Evolutionary conservation across 108 stramenopile genomes (phyloP), one percentile per base, ranked within the genome.

Genomic region (Mayamaea pseudoterrestris): DNA sequence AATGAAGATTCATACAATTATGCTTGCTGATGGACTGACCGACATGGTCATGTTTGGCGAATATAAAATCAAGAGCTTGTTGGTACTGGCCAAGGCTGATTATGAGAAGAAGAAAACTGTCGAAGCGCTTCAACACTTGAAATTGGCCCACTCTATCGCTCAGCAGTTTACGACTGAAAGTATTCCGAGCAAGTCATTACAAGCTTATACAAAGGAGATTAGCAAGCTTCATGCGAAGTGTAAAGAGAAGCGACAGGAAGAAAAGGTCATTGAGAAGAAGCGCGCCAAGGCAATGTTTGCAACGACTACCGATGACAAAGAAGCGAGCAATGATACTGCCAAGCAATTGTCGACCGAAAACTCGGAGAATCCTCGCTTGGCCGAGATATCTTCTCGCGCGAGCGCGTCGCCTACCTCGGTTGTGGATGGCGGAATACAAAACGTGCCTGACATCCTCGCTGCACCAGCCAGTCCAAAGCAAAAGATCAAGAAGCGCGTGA

Each of bases 11-110:
- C 71, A 69, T 23, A 30, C 47, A 0, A 48, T 81, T 30, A 43
- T 89, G 34, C 29, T 14, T 28, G 30, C 29, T 2, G 74, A 65
- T 13, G 66, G 72, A 26, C 43, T 63, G 9, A 29, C 31, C 14
- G 76, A 89, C 53, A 53, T 70, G 4, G 69, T 77, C 36, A 26
- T 89, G 25, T 89, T 89, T 67, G 87, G 87, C 35, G 72, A 78
- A 51, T 89, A 77, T 74, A 54, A 66, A 23, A 67, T 78, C 6
- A 84, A 88, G 57, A 73, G 76, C 35, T 63, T 65, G 23, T 42
- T 86, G 0, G 28, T 82, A 13, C 42, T 78, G 6, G 80, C 74
- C 22, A 49, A 61, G 34, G 45, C 69, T 9, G 46, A 41, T 11
- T 36, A 63, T 29, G 78, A 82, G 44, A 44, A 41, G 31, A 43